Conservation (phyloP, 2,329 filamentous ascomycete genomes). For the Penicillium sclerotigenum region DNA sequence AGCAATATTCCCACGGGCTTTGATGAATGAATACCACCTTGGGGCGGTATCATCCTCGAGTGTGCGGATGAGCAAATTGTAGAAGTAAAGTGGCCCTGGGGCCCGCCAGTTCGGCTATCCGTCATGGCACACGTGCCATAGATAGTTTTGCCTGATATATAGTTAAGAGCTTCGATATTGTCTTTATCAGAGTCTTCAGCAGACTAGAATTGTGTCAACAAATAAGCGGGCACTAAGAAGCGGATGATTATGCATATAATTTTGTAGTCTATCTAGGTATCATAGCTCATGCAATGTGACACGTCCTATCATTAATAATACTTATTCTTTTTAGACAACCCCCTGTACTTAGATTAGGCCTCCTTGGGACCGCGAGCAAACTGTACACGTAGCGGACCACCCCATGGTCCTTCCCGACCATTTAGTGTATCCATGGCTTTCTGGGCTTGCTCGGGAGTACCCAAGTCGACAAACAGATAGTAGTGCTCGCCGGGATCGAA, state of each 20-base stretch:
- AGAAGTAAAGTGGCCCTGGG: neutral
- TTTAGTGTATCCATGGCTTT: constrained; percentile 49
- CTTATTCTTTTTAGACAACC: neutral
- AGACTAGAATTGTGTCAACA: neutral
- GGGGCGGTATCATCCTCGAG: neutral
- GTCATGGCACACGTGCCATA: neutral
- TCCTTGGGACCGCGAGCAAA: constrained; percentile 38
- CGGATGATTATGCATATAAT: neutral
- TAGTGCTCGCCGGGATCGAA: constrained; percentile 56
- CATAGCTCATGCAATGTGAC: constrained; percentile 6
- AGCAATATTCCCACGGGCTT: neutral
- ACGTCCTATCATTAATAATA: constrained; percentile 7
- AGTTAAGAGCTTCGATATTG: neutral
- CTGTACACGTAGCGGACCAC: constrained; percentile 38
- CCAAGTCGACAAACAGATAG: constrained; percentile 66
- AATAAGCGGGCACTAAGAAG: neutral
- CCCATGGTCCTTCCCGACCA: constrained; percentile 42
- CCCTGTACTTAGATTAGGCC: neutral
- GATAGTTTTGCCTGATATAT: neutral
- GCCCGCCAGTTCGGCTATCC: neutral
- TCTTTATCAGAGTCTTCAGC: neutral
- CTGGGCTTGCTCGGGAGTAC: constrained; percentile 53
- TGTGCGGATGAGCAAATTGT: neutral
- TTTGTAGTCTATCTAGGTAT: constrained; percentile 3
- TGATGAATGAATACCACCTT: neutral